phyloP scores from a whole-genome alignment of 1,284 basidiomycete species.

The Sanghuangporus baumii region DNA sequence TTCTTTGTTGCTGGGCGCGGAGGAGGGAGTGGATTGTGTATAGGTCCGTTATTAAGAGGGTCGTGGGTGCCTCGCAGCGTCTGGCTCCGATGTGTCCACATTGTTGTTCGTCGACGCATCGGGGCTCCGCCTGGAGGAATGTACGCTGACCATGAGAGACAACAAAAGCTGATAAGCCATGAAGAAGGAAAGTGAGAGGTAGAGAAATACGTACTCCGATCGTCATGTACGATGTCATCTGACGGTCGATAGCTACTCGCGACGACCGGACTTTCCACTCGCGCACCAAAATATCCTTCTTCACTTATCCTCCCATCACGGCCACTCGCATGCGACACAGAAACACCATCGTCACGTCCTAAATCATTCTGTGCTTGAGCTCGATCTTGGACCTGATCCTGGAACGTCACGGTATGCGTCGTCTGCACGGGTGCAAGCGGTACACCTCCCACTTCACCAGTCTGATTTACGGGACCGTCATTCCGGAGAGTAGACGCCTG shows the following conservation, averaged over 20 bases:
- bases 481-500: background rate
- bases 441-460: background rate
- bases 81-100: background rate
- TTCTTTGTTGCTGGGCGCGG: slow-evolving; percentile 20
- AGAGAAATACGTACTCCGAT: background rate
- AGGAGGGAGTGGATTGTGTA: background rate
- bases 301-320: no score
- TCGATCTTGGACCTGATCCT: background rate
- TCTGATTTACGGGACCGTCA: background rate
- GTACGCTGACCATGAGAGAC: background rate
- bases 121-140: slow-evolving; percentile 8
- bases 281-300: background rate
- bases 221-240: background rate
- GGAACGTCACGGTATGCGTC: background rate
- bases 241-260: background rate
- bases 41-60: no score
- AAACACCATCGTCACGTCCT: background rate
- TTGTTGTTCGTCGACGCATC: background rate
- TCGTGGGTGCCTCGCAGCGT: background rate
- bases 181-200: background rate
- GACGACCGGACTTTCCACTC: background rate
- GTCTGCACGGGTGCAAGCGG: background rate
- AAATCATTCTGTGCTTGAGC: no score
- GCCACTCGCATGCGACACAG: background rate
- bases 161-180: background rate